Evolutionary conservation across 306 rosid species (phyloP).

Genomic region (Glycyrrhiza uralensis): DNA sequence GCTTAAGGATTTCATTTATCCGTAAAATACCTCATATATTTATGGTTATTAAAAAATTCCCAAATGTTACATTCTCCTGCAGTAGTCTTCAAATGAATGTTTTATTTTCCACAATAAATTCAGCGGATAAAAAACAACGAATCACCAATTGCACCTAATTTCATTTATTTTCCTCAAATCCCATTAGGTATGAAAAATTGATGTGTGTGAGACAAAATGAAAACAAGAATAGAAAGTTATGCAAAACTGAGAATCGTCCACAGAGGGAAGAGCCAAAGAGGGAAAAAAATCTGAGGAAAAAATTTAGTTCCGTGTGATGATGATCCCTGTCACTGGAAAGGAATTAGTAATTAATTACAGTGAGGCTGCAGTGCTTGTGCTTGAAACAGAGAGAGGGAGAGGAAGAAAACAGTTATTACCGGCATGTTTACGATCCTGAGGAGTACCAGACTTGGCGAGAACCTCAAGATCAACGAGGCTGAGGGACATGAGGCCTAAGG

Average conservation of each 20-base stretch:
- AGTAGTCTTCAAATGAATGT: background rate
- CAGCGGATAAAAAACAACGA: background rate
- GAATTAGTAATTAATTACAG: no score
- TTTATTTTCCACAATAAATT: no score
- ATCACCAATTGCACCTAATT: background rate
- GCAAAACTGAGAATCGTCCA: background rate
- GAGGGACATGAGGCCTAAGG: slow-evolving; percentile 46
- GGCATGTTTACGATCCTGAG: slow-evolving; percentile 44
- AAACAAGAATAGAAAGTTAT: background rate
- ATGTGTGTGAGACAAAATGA: background rate
- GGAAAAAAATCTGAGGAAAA: background rate
- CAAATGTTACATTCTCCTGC: background rate
- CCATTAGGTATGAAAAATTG: background rate
- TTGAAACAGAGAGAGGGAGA: background rate
- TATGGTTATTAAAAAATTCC: background rate
- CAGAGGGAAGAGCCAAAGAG: background rate
- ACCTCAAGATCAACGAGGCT: slow-evolving; percentile 52
- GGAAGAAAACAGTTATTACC: slow-evolving; percentile 7
- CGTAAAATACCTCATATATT: background rate
- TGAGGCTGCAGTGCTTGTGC: background rate
- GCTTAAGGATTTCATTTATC: background rate
- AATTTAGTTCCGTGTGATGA: background rate
- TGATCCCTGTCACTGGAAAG: background rate
- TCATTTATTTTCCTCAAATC: background rate
- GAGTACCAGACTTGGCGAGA: slow-evolving; percentile 44